These are phyloP conservation scores for Avena atlantica DNA, from an alignment of 176 grass and related monocot genomes.

Conservation along the genomic window DNA sequence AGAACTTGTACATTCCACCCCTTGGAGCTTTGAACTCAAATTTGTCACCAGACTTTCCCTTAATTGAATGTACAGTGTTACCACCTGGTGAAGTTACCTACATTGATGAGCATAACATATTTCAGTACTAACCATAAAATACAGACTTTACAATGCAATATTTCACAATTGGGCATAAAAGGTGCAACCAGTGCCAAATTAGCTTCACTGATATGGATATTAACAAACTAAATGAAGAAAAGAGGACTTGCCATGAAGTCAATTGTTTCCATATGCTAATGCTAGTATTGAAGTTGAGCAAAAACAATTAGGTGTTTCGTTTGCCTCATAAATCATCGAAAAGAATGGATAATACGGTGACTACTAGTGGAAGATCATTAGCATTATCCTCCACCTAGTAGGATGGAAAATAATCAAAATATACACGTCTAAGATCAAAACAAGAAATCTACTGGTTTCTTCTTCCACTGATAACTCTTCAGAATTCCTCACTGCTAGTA, in stretches of 20 bases:
- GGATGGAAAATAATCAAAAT: neutral
- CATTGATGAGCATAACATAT: constrained; percentile 17
- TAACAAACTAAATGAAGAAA: neutral
- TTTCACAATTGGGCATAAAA: neutral
- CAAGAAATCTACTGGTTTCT: neutral
- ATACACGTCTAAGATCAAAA: neutral
- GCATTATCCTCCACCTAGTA: neutral
- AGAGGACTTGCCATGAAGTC: neutral
- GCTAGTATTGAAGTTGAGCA: neutral
- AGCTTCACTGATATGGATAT: neutral
- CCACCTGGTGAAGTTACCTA: constrained; percentile 86
- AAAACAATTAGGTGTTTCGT: neutral
- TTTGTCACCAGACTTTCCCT: constrained; percentile 94
- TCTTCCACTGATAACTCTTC: constrained; percentile 9
- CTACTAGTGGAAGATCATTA: neutral
- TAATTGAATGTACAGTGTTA: constrained; percentile 73
- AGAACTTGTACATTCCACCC: constrained; percentile 98
- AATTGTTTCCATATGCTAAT: neutral
- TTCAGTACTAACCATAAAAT: constrained; percentile 1
- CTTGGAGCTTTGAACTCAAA: constrained; percentile 95
- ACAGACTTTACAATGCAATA: neutral
- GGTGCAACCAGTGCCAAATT: neutral
- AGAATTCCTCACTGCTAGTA: neutral
- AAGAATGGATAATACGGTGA: neutral
- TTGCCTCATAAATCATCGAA: neutral